Evolutionary conservation across 495 filamentous ascomycete species (phyloP).

Genomic region (Daldinia concentrica): DNA sequence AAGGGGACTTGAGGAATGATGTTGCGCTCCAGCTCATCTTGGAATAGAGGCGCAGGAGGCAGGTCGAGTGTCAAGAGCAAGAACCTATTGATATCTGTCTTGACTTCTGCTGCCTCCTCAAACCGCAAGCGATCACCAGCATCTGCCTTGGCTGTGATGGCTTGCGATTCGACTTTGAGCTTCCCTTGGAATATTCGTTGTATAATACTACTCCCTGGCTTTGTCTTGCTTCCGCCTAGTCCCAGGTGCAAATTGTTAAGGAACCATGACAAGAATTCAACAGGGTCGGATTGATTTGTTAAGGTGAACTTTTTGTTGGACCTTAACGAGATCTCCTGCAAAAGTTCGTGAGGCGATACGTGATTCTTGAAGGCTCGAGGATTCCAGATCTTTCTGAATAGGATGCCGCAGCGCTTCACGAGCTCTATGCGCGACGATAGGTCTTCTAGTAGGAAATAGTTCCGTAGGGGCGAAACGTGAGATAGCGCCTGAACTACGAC

Average conservation of each 20-base stretch:
- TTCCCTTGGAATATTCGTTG: constrained; percentile 93
- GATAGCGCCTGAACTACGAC: constrained; percentile 93
- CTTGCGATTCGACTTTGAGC: constrained; percentile 90
- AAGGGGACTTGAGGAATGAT: constrained; percentile 97
- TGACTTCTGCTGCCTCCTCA: constrained; percentile 85
- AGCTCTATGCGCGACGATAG: constrained; percentile 66
- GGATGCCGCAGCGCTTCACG: constrained; percentile 81
- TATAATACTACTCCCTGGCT: constrained; percentile 80
- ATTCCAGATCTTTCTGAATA: constrained; percentile 98
- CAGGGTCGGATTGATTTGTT: constrained; percentile 90
- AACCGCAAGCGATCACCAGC: constrained; percentile 89
- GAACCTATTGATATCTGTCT: constrained; percentile 78
- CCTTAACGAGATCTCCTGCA: constrained; percentile 90
- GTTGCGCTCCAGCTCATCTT: constrained; percentile 87
- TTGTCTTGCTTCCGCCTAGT: constrained; percentile 88
- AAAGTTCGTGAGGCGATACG: constrained; percentile 95
- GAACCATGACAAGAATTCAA: constrained; percentile 97
- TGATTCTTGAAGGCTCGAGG: constrained; percentile 95
- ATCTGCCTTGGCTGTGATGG: constrained; percentile 92
- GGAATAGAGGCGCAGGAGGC: constrained; percentile 93
- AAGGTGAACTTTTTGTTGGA: constrained; percentile 94
- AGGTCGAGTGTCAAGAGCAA: constrained; percentile 92
- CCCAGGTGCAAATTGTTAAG: constrained; percentile 93
- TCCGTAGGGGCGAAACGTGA: constrained; percentile 89
- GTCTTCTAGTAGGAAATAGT: constrained; percentile 90